Conservation (phyloP, 1,284 basidiomycete genomes). For the Cronartium ribicola region DNA sequence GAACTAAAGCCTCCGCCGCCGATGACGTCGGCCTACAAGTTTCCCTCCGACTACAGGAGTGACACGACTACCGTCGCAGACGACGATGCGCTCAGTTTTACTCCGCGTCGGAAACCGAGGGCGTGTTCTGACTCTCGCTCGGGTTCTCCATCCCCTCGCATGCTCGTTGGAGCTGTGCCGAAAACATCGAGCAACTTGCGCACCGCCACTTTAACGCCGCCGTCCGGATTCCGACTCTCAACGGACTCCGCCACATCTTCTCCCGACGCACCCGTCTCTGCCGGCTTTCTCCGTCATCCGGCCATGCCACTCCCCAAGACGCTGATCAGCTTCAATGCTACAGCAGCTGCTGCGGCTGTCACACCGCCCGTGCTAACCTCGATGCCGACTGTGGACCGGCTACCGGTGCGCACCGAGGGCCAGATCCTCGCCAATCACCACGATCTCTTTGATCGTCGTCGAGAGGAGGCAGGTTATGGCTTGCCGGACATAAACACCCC, state of each 20-base stretch:
- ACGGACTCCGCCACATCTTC: not conserved
- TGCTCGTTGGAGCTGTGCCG: not conserved
- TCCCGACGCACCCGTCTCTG: constrained; percentile 9
- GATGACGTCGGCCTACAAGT: not conserved
- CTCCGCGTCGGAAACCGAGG: constrained; percentile 23
- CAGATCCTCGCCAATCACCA: constrained; percentile 38
- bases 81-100: constrained; percentile 35
- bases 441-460: constrained; percentile 37
- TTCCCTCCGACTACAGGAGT: not conserved
- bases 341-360: constrained; percentile 37
- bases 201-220: constrained; percentile 9
- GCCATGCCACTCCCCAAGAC: constrained; percentile 6
- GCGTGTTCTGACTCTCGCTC: constrained; percentile 22
- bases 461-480: constrained; percentile 41
- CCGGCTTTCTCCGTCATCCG: not conserved
- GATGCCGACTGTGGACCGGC: not conserved
- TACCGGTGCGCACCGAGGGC: constrained; percentile 27
- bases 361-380: constrained; percentile 29
- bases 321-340: constrained; percentile 34
- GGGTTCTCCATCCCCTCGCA: constrained; percentile 26
- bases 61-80: constrained; percentile 5
- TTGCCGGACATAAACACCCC: constrained; percentile 39
- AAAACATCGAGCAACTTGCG: not conserved
- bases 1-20: not conserved
- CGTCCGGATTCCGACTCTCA: not conserved